Evolutionary conservation across 805 yeast genomes (phyloP), one percentile per base, ranked within the genome.

Genomic region (Isabelozyma rhagii): DNA sequence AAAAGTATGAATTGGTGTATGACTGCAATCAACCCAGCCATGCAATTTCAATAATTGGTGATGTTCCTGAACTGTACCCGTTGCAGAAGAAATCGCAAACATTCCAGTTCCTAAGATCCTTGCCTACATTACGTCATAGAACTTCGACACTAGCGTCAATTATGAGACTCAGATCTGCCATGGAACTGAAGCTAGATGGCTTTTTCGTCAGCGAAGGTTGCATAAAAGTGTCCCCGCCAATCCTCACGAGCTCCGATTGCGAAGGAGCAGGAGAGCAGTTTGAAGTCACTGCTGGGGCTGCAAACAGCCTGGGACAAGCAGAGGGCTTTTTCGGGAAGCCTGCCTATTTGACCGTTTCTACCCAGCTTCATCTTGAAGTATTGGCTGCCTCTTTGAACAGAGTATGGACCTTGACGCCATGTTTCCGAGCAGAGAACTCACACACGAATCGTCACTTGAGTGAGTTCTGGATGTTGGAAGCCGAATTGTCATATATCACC

Each of bases 401-500:
- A 44, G 97, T 87, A 1, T 94, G 96, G 94, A 83, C 96, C 0
- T 61, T 93, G 21, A 77, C 91, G 0, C 99, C 99, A 1, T 89
- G 97, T 50, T 94, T 94, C 64, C 75, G 99, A 54, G 98, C 99
- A 0, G 99, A 94, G 61, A 80, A 80, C 46, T 87, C 96, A 50
- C 92, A 90, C 61, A 94, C 99, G 0, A 88, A 84, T 59, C 77
- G 99, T 46, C 99, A 94, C 65, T 68, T 94, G 51, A 81, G 93
- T 51, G 99, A 94, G 66, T 94, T 94, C 66, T 94, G 97, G 97
- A 92, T 94, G 97, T 68, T 94, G 2, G 99, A 94, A 66, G 96
- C 91, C 0, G 99, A 94, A 63, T 67, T 90, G 17, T 83, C 89
- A 8, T 88, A 87, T 64, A 68, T 87, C 1, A 74, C 75, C 5